Evolutionary conservation across 192 early-diverging fungal species (phyloP), one percentile per base, ranked within the genome.

Genomic region (Glomus cerebriforme): DNA sequence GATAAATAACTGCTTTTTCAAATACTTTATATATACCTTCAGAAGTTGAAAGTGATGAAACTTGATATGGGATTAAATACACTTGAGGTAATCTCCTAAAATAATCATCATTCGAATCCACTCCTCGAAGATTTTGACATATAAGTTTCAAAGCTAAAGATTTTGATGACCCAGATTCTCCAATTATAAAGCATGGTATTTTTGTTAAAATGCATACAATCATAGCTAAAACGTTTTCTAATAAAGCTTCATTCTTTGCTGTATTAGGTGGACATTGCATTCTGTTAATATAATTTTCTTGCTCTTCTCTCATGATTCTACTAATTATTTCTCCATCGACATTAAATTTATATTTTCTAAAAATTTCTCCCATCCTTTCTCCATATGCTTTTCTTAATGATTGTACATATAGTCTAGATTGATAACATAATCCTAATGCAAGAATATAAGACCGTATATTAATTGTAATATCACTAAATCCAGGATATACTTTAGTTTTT

Each of bases 21-120:
- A 75, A 75, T 10, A 75, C 73, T 32, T 75, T 75, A 7, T 31
- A 17, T 43, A 75, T 75, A 58, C 73, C 73, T 3, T 75, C 73
- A 37, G 73, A 75, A 43, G 73, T 75, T 13, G 73, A 75, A 0
- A 4, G 17, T 49, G 47, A 49, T 17, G 47, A 49, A 0, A 12
- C 47, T 49, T 49, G 47, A 49, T 49, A 4, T 17, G 47, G 39
- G 17, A 49, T 49, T 17, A 49, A 49, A 49, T 17, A 75, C 67
- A 75, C 24, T n/a, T 75, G 15, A 26, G 73, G 73, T 29, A 75
- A 19, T 22, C 24, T 78, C 39, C 35, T 31, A 69, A 78, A 78
- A 59, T 78, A 78, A 1, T 24, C n/a, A 37, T 78, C 65, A 15
- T 43, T 13, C 19, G 77, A 78, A 54, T 78, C 77, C 17, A 27